These are phyloP conservation scores for Russula ochroleuca DNA, from an alignment of 768 basidiomycete genomes.

Conservation along the genomic window DNA sequence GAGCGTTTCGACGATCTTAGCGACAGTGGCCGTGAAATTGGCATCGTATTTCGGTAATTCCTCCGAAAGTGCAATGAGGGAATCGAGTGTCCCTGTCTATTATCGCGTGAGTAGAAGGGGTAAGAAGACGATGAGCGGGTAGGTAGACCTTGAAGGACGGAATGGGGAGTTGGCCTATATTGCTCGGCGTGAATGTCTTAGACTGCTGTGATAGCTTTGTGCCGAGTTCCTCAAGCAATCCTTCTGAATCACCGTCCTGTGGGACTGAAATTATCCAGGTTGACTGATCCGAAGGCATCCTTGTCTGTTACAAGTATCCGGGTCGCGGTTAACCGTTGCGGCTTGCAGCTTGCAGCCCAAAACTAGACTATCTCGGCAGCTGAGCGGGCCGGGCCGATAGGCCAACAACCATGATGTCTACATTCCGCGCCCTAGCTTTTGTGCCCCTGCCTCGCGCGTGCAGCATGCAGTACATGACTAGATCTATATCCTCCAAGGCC, in stretches of 20 bases:
- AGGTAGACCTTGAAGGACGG: conserved; percentile 83
- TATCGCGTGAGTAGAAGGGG: background rate
- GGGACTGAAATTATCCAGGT: conserved; percentile 92
- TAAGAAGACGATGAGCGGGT: background rate
- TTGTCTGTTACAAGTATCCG: conserved; percentile 12
- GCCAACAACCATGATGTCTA: background rate
- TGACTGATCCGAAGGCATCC: conserved; percentile 93
- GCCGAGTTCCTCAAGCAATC: conserved; percentile 59
- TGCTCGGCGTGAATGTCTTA: conserved; percentile 44
- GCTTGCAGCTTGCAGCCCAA: background rate
- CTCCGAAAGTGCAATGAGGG: conserved; percentile 84
- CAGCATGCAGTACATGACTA: background rate
- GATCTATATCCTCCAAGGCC: conserved; percentile 23
- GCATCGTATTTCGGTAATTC: conserved; percentile 87
- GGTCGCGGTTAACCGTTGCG: background rate
- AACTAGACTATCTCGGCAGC: background rate
- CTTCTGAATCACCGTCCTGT: conserved; percentile 79
- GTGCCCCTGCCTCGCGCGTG: background rate
- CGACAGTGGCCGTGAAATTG: conserved; percentile 81
- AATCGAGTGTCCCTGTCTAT: conserved; percentile 91
- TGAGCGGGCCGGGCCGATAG: no score
- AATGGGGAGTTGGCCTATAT: conserved; percentile 63
- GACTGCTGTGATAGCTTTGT: conserved; percentile 59
- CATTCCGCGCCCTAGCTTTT: background rate
- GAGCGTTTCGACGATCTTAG: conserved; percentile 91